Evolutionary conservation across 2,329 filamentous ascomycete species (phyloP).

Genomic region (Sporothrix globosa): DNA sequence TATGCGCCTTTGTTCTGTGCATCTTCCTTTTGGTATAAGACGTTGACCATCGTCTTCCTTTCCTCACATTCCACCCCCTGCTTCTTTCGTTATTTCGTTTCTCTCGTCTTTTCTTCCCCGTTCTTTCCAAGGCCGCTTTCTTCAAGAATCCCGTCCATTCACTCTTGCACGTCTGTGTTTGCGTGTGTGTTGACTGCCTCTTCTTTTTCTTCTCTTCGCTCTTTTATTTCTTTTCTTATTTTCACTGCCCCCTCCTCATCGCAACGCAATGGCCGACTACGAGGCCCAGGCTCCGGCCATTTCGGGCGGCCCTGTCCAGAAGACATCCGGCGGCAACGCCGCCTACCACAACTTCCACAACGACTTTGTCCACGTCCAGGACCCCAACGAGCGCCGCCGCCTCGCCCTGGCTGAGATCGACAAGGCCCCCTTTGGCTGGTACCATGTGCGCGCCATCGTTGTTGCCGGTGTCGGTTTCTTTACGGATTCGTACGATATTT

Average conservation of each 20-base stretch:
- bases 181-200: constrained; percentile 24
- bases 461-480: constrained; percentile 88
- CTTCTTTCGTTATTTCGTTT: constrained; percentile 5
- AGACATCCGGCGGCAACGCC: constrained; percentile 67
- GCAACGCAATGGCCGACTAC: constrained; percentile 35
- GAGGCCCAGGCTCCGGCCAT: constrained; percentile 25
- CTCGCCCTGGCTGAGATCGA: constrained; percentile 81
- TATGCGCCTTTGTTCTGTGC: background rate
- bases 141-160: constrained; percentile 22
- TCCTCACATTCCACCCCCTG: background rate
- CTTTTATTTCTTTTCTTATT: constrained; percentile 24
- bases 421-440: constrained; percentile 81
- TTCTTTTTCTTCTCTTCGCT: constrained; percentile 11
- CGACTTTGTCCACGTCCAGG: constrained; percentile 56
- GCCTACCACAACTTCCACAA: constrained; percentile 75
- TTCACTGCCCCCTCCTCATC: background rate
- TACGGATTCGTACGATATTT: constrained; percentile 79
- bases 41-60: constrained; percentile 9
- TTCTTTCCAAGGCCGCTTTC: constrained; percentile 27
- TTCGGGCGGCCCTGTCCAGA: constrained; percentile 39
- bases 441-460: constrained; percentile 74
- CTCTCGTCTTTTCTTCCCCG: constrained; percentile 22
- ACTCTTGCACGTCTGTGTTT: constrained; percentile 17
- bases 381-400: constrained; percentile 77
- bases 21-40: constrained; percentile 27